phyloP scores from a whole-genome alignment of 345 rosid genomes.

The Salix purpurea region DNA sequence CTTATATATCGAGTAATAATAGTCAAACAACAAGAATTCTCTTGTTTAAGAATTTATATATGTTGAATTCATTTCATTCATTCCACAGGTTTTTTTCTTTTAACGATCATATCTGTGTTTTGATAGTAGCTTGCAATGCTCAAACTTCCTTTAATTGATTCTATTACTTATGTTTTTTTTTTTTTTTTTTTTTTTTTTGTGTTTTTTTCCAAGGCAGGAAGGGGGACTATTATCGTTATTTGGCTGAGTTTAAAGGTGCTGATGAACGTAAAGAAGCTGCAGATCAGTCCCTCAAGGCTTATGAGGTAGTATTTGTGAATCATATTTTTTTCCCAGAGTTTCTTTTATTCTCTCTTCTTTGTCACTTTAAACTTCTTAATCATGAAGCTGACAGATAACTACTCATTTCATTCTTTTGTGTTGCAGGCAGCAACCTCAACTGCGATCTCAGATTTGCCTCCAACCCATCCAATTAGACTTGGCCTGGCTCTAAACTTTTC shows the following conservation, averaged over 20 bases:
- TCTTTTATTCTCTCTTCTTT: not conserved
- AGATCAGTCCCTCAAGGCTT: slow-evolving; percentile 53
- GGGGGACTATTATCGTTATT: slow-evolving; percentile 52
- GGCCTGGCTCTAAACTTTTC: slow-evolving; percentile 47
- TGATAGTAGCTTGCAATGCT: not conserved
- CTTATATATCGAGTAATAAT: not conserved
- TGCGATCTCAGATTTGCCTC: slow-evolving; percentile 29
- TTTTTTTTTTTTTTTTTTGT: not conserved
- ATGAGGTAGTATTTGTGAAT: slow-evolving; percentile 31
- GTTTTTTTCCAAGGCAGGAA: slow-evolving; percentile 32
- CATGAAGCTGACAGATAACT: not conserved
- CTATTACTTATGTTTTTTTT: not conserved
- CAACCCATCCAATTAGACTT: slow-evolving; percentile 48
- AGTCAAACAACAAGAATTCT: not conserved
- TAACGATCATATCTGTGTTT: not conserved
- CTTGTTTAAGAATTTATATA: not conserved
- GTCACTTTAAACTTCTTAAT: not conserved
- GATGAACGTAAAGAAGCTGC: slow-evolving; percentile 54
- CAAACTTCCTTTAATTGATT: not conserved
- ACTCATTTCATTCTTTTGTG: not conserved
- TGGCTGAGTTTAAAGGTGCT: slow-evolving; percentile 45
- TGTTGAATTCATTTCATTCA: not conserved
- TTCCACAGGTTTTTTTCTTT: not conserved
- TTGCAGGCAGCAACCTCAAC: slow-evolving; percentile 43
- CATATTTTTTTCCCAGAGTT: not conserved